A percentile compares a stretch with the other conserved stretches of the same genome.
These are phyloP conservation scores for Sextonia rubra DNA, from an alignment of 164 flowering plant genomes.

Conservation along the genomic window DNA sequence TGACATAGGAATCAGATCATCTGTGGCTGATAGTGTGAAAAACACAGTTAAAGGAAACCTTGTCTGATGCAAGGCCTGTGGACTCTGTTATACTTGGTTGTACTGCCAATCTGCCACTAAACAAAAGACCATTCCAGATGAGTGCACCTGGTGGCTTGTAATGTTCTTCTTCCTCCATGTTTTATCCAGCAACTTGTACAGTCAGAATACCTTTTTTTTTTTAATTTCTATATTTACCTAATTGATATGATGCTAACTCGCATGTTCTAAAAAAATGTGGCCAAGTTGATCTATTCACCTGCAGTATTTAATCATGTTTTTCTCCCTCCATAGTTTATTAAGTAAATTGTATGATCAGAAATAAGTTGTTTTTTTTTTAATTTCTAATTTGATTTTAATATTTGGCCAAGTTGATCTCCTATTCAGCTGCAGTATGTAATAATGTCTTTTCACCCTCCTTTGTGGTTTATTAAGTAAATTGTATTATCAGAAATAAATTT, in stretches of 20 bases:
- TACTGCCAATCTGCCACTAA: conserved; percentile 24
- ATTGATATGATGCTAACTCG: too few species aligned
- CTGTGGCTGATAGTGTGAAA: conserved; percentile 19
- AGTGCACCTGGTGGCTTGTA: conserved; percentile 36
- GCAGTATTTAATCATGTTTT: too few species aligned
- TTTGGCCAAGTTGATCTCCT: too few species aligned
- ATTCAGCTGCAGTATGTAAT: too few species aligned
- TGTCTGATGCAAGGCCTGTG: conserved; percentile 12
- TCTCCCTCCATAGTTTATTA: too few species aligned
- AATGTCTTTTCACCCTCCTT: background rate
- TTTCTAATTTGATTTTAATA: too few species aligned
- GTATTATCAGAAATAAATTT: background rate
- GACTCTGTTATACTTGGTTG: conserved; percentile 17
- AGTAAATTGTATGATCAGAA: too few species aligned
- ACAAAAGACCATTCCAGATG: conserved; percentile 65
- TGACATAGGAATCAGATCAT: conserved; percentile 9
- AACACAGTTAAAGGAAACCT: conserved; percentile 16
- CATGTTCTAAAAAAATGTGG: too few species aligned
- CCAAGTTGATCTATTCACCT: too few species aligned
- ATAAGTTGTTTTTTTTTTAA: too few species aligned
- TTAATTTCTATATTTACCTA: too few species aligned
- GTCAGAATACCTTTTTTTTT: background rate
- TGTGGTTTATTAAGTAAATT: background rate
- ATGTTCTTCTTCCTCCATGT: background rate
- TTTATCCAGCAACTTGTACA: background rate